These are phyloP conservation scores for Aspergillus ellipticus DNA, from an alignment of 495 filamentous ascomycete genomes.

Conservation along the genomic window DNA sequence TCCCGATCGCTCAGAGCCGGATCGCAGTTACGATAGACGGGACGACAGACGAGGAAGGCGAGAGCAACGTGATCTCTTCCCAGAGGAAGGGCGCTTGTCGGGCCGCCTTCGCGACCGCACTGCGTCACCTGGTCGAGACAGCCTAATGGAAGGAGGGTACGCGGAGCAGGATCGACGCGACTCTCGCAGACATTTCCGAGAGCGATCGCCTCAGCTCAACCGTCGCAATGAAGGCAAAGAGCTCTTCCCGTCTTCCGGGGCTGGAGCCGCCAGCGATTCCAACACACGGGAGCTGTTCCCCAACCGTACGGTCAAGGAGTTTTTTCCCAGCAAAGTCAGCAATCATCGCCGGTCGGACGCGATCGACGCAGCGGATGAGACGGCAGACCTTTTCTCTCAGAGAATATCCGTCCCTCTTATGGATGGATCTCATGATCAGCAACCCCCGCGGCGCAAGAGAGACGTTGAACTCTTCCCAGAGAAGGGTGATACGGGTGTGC, in stretches of 20 bases:
- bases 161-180: conserved; percentile 39
- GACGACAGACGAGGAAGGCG: conserved; percentile 25
- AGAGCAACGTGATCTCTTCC: conserved; percentile 51
- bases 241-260: conserved; percentile 37
- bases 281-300: conserved; percentile 45
- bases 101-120: conserved; percentile 59
- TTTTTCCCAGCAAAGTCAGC: conserved; percentile 62
- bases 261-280: conserved; percentile 14
- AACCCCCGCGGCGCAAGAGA: conserved; percentile 26
- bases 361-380: conserved; percentile 61
- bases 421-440: conserved; percentile 39
- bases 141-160: conserved; percentile 50
- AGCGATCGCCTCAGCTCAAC: conserved; percentile 34
- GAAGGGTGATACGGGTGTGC: conserved; percentile 25
- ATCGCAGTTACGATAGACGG: conserved; percentile 26
- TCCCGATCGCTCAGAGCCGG: conserved; percentile 30
- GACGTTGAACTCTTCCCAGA: conserved; percentile 42
- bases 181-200: conserved; percentile 38
- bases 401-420: conserved; percentile 51
- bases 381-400: conserved; percentile 53
- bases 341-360: conserved; percentile 65
- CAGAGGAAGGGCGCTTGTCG: conserved; percentile 29
- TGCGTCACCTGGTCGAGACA: conserved; percentile 67
- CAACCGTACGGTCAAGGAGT: conserved; percentile 56
- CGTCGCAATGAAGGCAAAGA: conserved; percentile 41